Evolutionary conservation across 164 flowering plant species (phyloP), one percentile per base, ranked within the genome.

Genomic region (Sedum album): DNA sequence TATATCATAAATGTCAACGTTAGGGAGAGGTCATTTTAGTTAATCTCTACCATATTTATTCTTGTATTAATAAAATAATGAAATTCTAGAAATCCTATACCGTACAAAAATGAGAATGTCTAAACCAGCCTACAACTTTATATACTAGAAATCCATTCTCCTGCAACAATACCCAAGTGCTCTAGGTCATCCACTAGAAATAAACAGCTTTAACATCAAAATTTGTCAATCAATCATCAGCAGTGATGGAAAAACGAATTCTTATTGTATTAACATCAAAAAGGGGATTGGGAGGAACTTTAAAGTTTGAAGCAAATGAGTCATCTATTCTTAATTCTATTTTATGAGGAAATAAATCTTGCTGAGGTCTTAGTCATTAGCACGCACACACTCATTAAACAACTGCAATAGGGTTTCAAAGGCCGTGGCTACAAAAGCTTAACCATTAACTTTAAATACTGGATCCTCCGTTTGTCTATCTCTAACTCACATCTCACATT

Each of bases 301-400:
- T 25, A 26, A 25, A 25, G 0, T 25, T 25, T 11, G 18, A 55
- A 55, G 61, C 31, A 55, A 55, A 55, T 25, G 61, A 55, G 20
- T 55, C 61, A 55, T 26, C 61, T 9, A 55, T 9, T 55, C 61
- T 28, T 26, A 26, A 9, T 25, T 1, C 1, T 55, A 55, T 55
- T 26, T 55, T 55, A 55, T 25, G 31, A 55, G 31, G 61, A 31
- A 26, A 55, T 51, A 4, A n/a, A n/a, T 51, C 57, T 51, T 51
- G 61, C 5, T 26, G 31, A 55, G 31, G 61, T 55, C 61, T 55
- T 55, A 55, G 31, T 55, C 61, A 55, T 55, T 25, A 55, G 31
- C 61, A 55, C 61, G 61, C 61, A 55, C 61, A 13, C 18, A 55
- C 4, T 25, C 31, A 55, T 25, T 25, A 26, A 55, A 23, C 10